Evolutionary conservation across 257 asterid genomes (phyloP).

Genomic region (Solanum bukasovii): DNA sequence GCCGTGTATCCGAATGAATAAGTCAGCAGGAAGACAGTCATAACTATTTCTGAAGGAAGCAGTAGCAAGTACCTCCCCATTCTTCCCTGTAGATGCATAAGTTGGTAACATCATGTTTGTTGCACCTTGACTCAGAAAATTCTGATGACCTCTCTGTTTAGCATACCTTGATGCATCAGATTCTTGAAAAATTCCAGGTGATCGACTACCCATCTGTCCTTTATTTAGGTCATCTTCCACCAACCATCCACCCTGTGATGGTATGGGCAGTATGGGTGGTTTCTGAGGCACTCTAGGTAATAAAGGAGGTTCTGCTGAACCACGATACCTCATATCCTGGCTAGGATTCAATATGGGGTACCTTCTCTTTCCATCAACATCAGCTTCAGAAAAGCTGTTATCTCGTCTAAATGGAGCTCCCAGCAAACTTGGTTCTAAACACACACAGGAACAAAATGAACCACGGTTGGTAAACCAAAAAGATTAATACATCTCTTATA

Average conservation of each 20-base stretch:
- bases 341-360: constrained; percentile 13
- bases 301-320: constrained; percentile 50
- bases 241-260: constrained; percentile 63
- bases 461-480: neutral
- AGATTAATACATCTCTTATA: neutral
- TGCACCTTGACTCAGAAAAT: constrained; percentile 29
- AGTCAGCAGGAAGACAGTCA: neutral
- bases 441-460: constrained; percentile 5
- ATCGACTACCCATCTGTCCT: constrained; percentile 31
- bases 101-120: constrained; percentile 18
- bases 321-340: constrained; percentile 32
- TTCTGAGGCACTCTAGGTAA: constrained; percentile 58
- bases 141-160: constrained; percentile 41
- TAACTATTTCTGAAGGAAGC: neutral
- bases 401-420: constrained; percentile 78
- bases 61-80: constrained; percentile 49
- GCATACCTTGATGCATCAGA: constrained; percentile 29
- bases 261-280: constrained; percentile 22
- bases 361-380: constrained; percentile 26
- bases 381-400: constrained; percentile 23
- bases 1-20: neutral
- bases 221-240: constrained; percentile 39
- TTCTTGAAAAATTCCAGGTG: constrained; percentile 32
- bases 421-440: constrained; percentile 74
- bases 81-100: constrained; percentile 35